Conservation (phyloP, 1,139 yeast genomes). For the Debaryomycetaceae sp. region DNA sequence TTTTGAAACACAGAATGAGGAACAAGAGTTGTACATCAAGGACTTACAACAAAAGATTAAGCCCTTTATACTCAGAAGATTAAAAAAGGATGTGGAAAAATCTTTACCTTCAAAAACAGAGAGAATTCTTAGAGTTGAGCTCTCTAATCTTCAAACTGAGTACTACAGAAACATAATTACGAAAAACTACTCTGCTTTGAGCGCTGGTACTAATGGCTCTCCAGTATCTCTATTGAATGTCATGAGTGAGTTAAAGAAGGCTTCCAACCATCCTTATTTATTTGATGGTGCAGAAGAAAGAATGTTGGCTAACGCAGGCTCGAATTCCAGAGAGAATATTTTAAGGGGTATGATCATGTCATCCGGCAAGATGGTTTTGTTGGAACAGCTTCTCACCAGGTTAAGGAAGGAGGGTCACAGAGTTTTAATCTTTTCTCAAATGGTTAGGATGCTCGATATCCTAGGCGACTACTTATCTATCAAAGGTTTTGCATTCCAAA, state of each 20-base stretch:
- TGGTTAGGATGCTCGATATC: constrained; percentile 95
- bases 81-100: constrained; percentile 96
- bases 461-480: constrained; percentile 88
- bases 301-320: constrained; percentile 62
- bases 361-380: constrained; percentile 94
- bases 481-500: constrained; percentile 86
- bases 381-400: constrained; percentile 83
- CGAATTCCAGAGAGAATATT: constrained; percentile 69
- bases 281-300: constrained; percentile 92
- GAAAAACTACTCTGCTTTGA: constrained; percentile 84
- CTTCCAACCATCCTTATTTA: constrained; percentile 93
- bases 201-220: constrained; percentile 75
- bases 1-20: constrained; percentile 80
- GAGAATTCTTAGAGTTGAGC: constrained; percentile 88
- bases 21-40: constrained; percentile 85
- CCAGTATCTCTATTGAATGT: constrained; percentile 85
- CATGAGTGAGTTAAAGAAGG: constrained; percentile 94
- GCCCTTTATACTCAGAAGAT: constrained; percentile 87
- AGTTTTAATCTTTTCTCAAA: constrained; percentile 90
- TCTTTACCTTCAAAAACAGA: constrained; percentile 94
- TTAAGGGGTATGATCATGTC: constrained; percentile 94
- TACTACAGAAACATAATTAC: constrained; percentile 92
- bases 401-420: constrained; percentile 92
- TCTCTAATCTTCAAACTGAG: constrained; percentile 92
- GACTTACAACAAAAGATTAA: constrained; percentile 79